Conservation (phyloP, 2,329 filamentous ascomycete species). For the Blastomyces emzantsi region DNA sequence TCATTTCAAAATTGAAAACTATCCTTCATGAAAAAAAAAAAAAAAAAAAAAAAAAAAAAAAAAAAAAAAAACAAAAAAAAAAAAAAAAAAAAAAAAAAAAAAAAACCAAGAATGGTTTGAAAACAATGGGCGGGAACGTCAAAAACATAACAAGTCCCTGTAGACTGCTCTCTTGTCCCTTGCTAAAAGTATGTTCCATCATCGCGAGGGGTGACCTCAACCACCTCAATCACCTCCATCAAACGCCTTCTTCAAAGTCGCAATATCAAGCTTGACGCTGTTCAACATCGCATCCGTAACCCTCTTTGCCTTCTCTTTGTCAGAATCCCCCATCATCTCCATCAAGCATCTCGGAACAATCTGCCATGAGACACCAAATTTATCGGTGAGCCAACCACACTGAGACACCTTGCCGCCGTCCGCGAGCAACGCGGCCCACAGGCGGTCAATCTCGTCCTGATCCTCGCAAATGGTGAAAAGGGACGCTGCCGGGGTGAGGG, state of each 20-base stretch:
- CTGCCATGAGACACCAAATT: slow-evolving; percentile 43
- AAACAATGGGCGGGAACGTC: neutral
- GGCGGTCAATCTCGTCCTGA: slow-evolving; percentile 43
- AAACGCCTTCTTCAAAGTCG: slow-evolving; percentile 30
- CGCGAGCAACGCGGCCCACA: slow-evolving; percentile 38
- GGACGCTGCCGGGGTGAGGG: slow-evolving; percentile 36
- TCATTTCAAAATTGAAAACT: neutral
- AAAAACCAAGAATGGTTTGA: neutral
- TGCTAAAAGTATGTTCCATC: neutral
- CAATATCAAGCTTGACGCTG: slow-evolving; percentile 40
- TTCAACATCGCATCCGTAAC: slow-evolving; percentile 33
- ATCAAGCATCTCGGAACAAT: slow-evolving; percentile 34
- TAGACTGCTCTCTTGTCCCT: neutral
- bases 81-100: neutral
- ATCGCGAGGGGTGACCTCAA: neutral
- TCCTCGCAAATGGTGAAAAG: slow-evolving; percentile 39
- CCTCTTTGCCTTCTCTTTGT: slow-evolving; percentile 25
- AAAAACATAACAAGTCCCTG: neutral
- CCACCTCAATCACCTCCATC: slow-evolving; percentile 16
- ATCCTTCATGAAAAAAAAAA: neutral
- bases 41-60: neutral
- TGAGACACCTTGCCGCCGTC: slow-evolving; percentile 32
- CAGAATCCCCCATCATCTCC: slow-evolving; percentile 28
- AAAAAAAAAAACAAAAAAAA: neutral
- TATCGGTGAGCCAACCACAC: slow-evolving; percentile 42